These are phyloP conservation scores for Mycena rosella DNA, from an alignment of 768 basidiomycete species.

Conservation along the genomic window DNA sequence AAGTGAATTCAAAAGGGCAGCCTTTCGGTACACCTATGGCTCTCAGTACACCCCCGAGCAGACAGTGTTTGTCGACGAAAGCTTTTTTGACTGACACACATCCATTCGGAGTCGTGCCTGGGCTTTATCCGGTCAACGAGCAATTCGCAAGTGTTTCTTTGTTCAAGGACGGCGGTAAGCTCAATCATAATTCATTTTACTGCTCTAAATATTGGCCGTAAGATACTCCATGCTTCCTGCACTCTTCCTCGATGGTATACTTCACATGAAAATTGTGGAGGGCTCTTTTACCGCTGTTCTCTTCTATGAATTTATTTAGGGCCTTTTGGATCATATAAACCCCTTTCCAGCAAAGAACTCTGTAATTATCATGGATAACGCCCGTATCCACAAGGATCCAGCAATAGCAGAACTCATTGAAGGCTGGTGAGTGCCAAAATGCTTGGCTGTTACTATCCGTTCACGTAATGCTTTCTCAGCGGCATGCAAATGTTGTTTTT, in stretches of 20 bases:
- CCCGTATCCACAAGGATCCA: slow-evolving; percentile 47
- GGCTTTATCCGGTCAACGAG: too few relatives aligned
- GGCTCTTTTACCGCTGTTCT: slow-evolving; percentile 44
- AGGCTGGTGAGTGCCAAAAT: slow-evolving; percentile 39
- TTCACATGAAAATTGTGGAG: slow-evolving; percentile 42
- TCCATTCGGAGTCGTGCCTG: slow-evolving; percentile 41
- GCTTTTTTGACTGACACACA: slow-evolving; percentile 45
- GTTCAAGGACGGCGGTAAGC: slow-evolving; percentile 43
- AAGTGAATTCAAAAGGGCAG: slow-evolving; percentile 4
- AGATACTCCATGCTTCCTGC: slow-evolving; percentile 54
- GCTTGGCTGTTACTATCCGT: not conserved
- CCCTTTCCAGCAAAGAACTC: slow-evolving; percentile 51
- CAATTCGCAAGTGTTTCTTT: slow-evolving; percentile 42
- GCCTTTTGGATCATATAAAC: slow-evolving; percentile 52
- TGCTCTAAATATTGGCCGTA: too few relatives aligned
- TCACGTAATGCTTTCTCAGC: not conserved
- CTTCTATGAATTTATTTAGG: slow-evolving; percentile 49
- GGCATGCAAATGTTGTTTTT: slow-evolving; percentile 44
- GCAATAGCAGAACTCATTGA: slow-evolving; percentile 46
- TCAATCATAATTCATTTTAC: not conserved
- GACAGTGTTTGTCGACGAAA: slow-evolving; percentile 53
- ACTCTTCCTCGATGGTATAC: slow-evolving; percentile 46
- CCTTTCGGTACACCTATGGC: slow-evolving; percentile 20
- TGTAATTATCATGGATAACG: too few relatives aligned
- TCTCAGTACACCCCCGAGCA: slow-evolving; percentile 39